Percentiles rank a stretch among this genome's conserved stretches.
Conservation (phyloP, 2,329 filamentous ascomycete species). For the Fusarium albidum region DNA sequence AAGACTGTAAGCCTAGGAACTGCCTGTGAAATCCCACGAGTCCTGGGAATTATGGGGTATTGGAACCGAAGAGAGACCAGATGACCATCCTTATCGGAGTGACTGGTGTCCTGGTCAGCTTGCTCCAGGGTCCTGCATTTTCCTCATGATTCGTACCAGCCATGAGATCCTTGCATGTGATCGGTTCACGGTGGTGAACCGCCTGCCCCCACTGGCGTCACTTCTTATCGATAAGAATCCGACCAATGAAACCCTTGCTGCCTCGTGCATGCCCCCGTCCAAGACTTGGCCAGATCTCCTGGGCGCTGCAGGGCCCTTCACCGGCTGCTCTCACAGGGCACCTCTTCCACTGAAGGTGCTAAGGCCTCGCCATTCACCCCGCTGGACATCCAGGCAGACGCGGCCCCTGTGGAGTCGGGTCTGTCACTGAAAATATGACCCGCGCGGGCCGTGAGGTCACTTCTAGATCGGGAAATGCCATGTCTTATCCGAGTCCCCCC, state of each 20-base stretch:
- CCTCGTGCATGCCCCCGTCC: not conserved
- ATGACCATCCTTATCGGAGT: constrained; percentile 12
- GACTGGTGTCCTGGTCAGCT: constrained; percentile 24
- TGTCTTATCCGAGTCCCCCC: constrained; percentile 28
- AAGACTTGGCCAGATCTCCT: constrained; percentile 4
- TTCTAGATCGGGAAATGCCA: constrained; percentile 33
- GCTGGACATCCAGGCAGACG: constrained; percentile 26
- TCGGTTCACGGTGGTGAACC: constrained; percentile 31
- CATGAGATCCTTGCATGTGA: constrained; percentile 36
- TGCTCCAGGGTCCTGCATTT: constrained; percentile 1
- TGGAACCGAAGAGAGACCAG: not conserved
- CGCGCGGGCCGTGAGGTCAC: constrained; percentile 20
- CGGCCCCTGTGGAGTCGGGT: constrained; percentile 1
- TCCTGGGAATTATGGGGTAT: constrained; percentile 8
- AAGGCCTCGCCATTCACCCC: constrained; percentile 14
- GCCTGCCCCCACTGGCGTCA: constrained; percentile 37
- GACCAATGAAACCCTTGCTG: constrained; percentile 19
- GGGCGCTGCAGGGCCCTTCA: not conserved
- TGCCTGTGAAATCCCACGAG: constrained; percentile 10
- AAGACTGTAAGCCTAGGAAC: constrained; percentile 12
- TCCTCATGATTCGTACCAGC: constrained; percentile 34
- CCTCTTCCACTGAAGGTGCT: constrained; percentile 18
- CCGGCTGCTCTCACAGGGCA: constrained; percentile 24
- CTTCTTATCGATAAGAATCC: constrained; percentile 33
- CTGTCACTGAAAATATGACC: not conserved